Evolutionary conservation across 345 rosid genomes (phyloP), one percentile per base, ranked within the genome.

Genomic region (Linum lewisii): DNA sequence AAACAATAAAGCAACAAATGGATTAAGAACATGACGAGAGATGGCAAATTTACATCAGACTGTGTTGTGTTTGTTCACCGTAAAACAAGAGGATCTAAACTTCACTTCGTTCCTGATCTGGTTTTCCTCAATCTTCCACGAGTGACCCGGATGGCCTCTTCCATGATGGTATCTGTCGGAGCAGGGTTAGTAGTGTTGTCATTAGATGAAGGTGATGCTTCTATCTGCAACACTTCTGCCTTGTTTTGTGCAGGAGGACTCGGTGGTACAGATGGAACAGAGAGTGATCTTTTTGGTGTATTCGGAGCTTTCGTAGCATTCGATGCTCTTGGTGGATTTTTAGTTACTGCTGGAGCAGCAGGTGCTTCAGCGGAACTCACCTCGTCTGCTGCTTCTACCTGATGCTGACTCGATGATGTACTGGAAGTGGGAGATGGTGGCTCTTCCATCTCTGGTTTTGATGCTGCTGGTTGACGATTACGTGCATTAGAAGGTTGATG

Each of bases 351-450:
- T 45, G 61, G 73, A 34, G 79, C 54, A 22, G 67, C 58, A 21
- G 66, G 71, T 63, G 76, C 63, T 74, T 84, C 77, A 25, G 67
- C 58, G 32, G 34, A 73, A 58, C 66, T 81, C 15, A 61, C 71
- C 64, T 11, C 66, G 64, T 61, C 72, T 16, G 69, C 67, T 8
- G 64, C 77, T 24, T 83, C 81, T 63, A 59, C 64, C 23, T 73
- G 87, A 61, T 73, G 75, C 64, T 82, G 87, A 72, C 83, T 84
- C 15, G 95, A 84, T 21, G 94, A 82, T 49, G 80, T 78, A 69
- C 90, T 83, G 32, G 96, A 86, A 16, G 81, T 34, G 32, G 87
- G 79, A 51, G 88, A 84, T 63, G 79, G 71, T 19, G 79, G 80
- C 73, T 82, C 89, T 72, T 85, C 91, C 0, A 65, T 2, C 66